Evolutionary conservation across 352 stramenopile species (phyloP).

Genomic region (Phytophthora rubi): DNA sequence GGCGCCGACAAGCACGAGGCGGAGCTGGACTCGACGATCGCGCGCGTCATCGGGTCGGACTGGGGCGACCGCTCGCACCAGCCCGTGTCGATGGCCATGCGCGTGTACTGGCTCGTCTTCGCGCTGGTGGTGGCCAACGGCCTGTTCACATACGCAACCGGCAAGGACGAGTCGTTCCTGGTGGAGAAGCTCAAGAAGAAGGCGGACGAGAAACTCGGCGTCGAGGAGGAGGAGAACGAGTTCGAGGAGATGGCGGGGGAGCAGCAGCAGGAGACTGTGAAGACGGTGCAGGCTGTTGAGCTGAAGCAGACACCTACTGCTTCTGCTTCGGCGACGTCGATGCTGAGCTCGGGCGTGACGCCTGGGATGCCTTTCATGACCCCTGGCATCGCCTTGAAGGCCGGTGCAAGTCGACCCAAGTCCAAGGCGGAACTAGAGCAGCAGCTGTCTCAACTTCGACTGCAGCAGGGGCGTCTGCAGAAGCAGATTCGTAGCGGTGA

Average conservation of each 20-base stretch:
- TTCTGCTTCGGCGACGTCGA: conserved; percentile 19
- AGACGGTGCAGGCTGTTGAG: background rate
- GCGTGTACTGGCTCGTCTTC: conserved; percentile 77
- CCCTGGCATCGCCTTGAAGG: conserved; percentile 19
- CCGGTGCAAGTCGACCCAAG: conserved; percentile 21
- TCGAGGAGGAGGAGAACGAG: conserved; percentile 54
- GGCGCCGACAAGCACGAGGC: conserved; percentile 44
- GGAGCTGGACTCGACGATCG: conserved; percentile 63
- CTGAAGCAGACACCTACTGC: conserved; percentile 3
- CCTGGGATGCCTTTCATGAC: conserved; percentile 49
- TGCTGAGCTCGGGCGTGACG: conserved; percentile 25
- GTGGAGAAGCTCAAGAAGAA: conserved; percentile 64
- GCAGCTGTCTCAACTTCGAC: conserved; percentile 46
- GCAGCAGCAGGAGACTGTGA: conserved; percentile 9
- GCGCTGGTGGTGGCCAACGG: conserved; percentile 63
- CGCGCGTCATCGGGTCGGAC: conserved; percentile 76
- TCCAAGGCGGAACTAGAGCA: conserved; percentile 52
- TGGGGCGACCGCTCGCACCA: conserved; percentile 77
- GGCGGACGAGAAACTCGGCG: conserved; percentile 57
- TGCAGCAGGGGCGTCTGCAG: conserved; percentile 41
- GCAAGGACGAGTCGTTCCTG: conserved; percentile 63
- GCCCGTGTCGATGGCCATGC: conserved; percentile 70
- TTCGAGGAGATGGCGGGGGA: conserved; percentile 37
- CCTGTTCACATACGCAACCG: conserved; percentile 58
- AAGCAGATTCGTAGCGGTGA: conserved; percentile 28